phyloP scores from a whole-genome alignment of 1,284 basidiomycete genomes.

The Xanthoconium separans region DNA sequence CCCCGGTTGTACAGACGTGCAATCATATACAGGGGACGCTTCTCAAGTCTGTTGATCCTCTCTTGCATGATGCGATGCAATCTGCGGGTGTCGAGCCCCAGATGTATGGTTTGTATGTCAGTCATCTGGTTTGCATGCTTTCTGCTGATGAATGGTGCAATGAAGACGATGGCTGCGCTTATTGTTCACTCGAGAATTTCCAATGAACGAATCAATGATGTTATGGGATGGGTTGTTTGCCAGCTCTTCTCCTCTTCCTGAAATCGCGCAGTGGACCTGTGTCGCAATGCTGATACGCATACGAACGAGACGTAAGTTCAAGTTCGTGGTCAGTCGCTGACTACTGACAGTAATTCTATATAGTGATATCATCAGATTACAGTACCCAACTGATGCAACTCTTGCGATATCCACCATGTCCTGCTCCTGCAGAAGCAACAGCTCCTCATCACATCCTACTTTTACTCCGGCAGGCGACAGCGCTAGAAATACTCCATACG shows the following conservation, averaged over 20 bases:
- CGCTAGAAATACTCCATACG: slow-evolving; percentile 71
- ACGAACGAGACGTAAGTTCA: slow-evolving; percentile 72
- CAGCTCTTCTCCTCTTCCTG: slow-evolving; percentile 63
- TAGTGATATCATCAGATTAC: slow-evolving; percentile 86
- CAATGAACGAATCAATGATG: slow-evolving; percentile 69
- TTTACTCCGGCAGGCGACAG: slow-evolving; percentile 79
- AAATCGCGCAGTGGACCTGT: slow-evolving; percentile 80
- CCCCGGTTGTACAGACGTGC: slow-evolving; percentile 83
- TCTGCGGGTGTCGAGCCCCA: slow-evolving; percentile 86
- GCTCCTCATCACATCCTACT: slow-evolving; percentile 59
- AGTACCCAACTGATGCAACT: slow-evolving; percentile 79
- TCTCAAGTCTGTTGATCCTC: slow-evolving; percentile 79
- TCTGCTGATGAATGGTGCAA: slow-evolving; percentile 12
- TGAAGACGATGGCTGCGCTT: slow-evolving; percentile 86
- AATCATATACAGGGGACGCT: slow-evolving; percentile 73
- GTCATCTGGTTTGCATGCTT: slow-evolving; percentile 4
- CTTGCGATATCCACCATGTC: slow-evolving; percentile 76
- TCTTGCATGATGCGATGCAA: slow-evolving; percentile 74
- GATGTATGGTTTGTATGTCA: slow-evolving; percentile 83
- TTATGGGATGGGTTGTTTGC: slow-evolving; percentile 94
- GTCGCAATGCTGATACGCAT: slow-evolving; percentile 92
- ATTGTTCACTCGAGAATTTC: slow-evolving; percentile 87
- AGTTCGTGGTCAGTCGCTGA: neutral
- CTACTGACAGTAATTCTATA: slow-evolving; percentile 10
- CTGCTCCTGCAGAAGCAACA: slow-evolving; percentile 30